phyloP scores from a whole-genome alignment of 2,329 filamentous ascomycete genomes.

The Cercospora sp. region DNA sequence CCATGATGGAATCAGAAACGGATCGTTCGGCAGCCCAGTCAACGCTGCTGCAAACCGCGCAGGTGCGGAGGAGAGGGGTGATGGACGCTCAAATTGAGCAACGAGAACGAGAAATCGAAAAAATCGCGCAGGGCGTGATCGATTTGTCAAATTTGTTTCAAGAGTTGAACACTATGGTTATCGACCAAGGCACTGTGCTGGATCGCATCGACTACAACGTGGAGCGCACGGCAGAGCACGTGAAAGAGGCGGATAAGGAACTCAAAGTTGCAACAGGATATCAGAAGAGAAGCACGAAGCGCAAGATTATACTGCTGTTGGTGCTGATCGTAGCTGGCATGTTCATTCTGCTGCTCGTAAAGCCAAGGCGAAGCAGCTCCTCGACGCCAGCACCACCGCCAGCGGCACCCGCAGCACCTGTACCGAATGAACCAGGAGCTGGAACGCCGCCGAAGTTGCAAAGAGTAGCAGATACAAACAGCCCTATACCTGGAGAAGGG shows the following conservation, averaged over 20 bases:
- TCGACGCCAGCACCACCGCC: constrained; percentile 8
- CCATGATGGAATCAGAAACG: constrained; percentile 87
- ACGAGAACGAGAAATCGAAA: constrained; percentile 93
- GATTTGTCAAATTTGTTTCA: constrained; percentile 96
- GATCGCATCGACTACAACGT: constrained; percentile 77
- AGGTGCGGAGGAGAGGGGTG: constrained; percentile 58
- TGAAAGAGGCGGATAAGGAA: constrained; percentile 91
- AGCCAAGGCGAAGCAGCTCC: constrained; percentile 60
- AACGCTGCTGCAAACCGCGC: constrained; percentile 73
- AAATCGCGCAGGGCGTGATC: constrained; percentile 97
- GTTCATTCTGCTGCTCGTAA: constrained; percentile 80
- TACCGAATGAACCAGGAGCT: constrained; percentile 24
- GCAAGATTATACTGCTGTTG: constrained; percentile 89
- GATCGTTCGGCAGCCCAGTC: constrained; percentile 91
- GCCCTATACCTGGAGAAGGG: background rate
- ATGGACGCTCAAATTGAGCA: constrained; percentile 86
- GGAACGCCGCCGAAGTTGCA: constrained; percentile 20
- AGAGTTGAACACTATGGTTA: constrained; percentile 87
- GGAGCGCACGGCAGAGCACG: constrained; percentile 88
- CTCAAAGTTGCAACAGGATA: constrained; percentile 84
- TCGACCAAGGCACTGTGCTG: constrained; percentile 55
- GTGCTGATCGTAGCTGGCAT: constrained; percentile 80
- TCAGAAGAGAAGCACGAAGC: constrained; percentile 82
- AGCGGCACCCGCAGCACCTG: constrained; percentile 19
- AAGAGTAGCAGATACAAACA: constrained; percentile 1